These are phyloP conservation scores for Lycium barbarum DNA, from an alignment of 257 asterid species.

Conservation along the genomic window DNA sequence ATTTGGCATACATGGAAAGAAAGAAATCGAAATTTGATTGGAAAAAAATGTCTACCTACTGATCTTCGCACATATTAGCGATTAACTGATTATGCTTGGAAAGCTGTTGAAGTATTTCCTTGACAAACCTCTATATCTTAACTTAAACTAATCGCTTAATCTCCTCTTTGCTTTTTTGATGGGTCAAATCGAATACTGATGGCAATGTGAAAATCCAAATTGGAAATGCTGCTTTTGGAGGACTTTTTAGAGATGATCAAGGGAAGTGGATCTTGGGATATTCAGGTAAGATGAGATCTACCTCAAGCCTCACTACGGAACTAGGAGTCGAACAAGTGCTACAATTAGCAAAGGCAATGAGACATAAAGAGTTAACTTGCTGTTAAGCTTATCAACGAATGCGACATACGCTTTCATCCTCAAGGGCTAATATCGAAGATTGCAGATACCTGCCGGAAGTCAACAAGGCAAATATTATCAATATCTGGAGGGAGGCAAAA, in stretches of 20 bases:
- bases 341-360: conserved; percentile 4
- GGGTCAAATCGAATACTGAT: background rate
- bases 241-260: background rate
- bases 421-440: conserved; percentile 2
- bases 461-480: background rate
- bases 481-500: background rate
- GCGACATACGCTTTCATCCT: background rate
- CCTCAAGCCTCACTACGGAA: background rate
- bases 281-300: background rate
- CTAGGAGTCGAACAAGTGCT: conserved; percentile 15
- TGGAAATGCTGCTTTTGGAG: background rate
- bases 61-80: background rate
- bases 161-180: background rate
- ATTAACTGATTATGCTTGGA: background rate
- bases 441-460: background rate
- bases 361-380: background rate
- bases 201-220: conserved; percentile 4
- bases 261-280: background rate
- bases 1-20: conserved; percentile 5
- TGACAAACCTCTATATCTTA: background rate
- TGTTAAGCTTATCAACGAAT: conserved; percentile 4
- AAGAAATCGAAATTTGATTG: background rate
- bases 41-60: background rate
- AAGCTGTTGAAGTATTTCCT: background rate
- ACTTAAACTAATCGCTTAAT: background rate